Conservation (phyloP, 257 asterid species). For the Verbascum thapsus region DNA sequence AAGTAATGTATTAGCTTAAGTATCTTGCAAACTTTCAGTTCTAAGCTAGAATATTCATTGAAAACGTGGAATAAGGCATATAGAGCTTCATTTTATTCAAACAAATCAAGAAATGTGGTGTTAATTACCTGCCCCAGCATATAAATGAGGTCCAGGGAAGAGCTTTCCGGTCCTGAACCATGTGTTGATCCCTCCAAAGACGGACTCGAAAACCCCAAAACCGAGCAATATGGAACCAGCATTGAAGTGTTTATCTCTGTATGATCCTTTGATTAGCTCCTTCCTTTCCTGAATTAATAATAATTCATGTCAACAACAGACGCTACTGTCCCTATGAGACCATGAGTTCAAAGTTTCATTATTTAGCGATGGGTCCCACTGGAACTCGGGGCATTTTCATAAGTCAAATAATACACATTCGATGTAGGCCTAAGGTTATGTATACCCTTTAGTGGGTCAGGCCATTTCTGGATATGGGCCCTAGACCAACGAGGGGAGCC, state of each 20-base stretch:
- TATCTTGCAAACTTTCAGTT: too few species aligned
- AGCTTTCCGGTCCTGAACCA: slow-evolving; percentile 86
- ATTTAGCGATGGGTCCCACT: not conserved
- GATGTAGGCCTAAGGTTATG: too few species aligned
- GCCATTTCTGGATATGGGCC: too few species aligned
- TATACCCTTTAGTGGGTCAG: too few species aligned
- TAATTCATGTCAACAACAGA: not conserved
- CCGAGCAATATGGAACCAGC: slow-evolving; percentile 90
- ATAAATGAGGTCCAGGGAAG: slow-evolving; percentile 97
- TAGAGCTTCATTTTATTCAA: not conserved
- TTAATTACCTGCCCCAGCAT: slow-evolving; percentile 76
- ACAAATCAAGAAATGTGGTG: slow-evolving; percentile 2
- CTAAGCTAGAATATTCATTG: too few species aligned
- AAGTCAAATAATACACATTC: too few species aligned
- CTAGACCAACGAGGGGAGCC: too few species aligned
- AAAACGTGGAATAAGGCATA: too few species aligned
- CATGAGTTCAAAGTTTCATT: not conserved
- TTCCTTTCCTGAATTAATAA: slow-evolving; percentile 65
- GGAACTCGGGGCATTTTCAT: too few species aligned
- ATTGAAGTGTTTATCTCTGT: slow-evolving; percentile 81
- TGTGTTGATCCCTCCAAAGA: slow-evolving; percentile 83
- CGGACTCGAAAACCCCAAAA: slow-evolving; percentile 74
- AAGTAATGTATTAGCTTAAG: slow-evolving; percentile 20
- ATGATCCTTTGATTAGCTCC: slow-evolving; percentile 81
- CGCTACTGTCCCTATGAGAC: not conserved